A percentile compares a stretch with the other conserved stretches of the same genome.
Evolutionary conservation across 2,329 filamentous ascomycete species (phyloP).

Genomic region (Penicillium sp.): DNA sequence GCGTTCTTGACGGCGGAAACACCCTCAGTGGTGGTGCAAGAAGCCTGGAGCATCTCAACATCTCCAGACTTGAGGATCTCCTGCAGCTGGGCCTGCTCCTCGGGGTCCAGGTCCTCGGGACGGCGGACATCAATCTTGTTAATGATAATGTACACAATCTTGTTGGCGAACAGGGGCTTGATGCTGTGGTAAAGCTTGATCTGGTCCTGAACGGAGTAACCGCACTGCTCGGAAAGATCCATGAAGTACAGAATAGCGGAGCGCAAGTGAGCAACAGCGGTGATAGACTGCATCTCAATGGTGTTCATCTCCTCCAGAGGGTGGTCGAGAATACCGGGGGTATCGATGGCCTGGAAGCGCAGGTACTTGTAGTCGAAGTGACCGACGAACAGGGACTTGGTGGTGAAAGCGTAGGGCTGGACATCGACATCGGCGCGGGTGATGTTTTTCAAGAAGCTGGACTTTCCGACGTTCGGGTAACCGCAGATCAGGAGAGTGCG

Average conservation of each 20-base stretch:
- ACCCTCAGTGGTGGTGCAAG: conserved; percentile 91
- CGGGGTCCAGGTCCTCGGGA: conserved; percentile 80
- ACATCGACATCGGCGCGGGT: conserved; percentile 95
- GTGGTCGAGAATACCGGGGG: conserved; percentile 96
- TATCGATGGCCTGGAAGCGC: conserved; percentile 90
- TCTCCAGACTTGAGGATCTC: conserved; percentile 80
- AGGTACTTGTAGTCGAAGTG: conserved; percentile 98
- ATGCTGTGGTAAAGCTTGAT: conserved; percentile 95
- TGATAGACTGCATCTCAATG: conserved; percentile 99
- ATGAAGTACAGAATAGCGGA: conserved; percentile 97
- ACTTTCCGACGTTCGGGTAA: conserved; percentile 97
- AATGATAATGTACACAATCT: conserved; percentile 92
- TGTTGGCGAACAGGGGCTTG: conserved; percentile 95
- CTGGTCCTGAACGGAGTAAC: conserved; percentile 89
- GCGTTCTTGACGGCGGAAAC: conserved; percentile 94
- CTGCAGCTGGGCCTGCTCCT: conserved; percentile 75
- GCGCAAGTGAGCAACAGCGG: conserved; percentile 92
- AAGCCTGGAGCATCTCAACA: conserved; percentile 88
- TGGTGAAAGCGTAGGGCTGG: conserved; percentile 97
- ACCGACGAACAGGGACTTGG: conserved; percentile 93
- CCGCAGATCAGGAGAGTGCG: conserved; percentile 94
- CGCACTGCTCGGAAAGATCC: conserved; percentile 95
- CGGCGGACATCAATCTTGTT: conserved; percentile 96
- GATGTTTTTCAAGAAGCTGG: conserved; percentile 88
- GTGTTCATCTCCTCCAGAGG: conserved; percentile 99